These are phyloP conservation scores for Trypanosoma grayi DNA, from an alignment of 208 protist genomes.

Conservation along the genomic window DNA sequence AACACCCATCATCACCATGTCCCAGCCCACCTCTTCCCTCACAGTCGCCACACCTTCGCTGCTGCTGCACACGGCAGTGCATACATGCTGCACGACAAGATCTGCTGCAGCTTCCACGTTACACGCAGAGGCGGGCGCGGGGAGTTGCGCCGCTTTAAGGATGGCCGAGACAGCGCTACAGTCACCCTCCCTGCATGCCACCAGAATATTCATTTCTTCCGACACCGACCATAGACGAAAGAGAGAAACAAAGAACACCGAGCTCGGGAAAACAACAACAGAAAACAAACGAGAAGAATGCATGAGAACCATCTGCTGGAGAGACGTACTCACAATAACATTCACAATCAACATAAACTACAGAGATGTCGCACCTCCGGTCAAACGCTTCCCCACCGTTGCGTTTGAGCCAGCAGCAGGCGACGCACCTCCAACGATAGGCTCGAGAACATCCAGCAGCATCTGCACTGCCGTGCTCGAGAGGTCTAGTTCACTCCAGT, in stretches of 20 bases:
- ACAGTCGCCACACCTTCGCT: neutral
- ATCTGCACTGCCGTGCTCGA: too few relatives aligned
- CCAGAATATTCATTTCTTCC: neutral
- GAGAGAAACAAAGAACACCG: neutral
- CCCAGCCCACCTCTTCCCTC: neutral
- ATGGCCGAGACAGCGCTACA: neutral
- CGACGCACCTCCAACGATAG: too few relatives aligned
- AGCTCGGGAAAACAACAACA: neutral
- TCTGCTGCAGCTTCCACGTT: neutral
- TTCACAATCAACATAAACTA: too few relatives aligned
- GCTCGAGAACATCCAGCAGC: too few relatives aligned
- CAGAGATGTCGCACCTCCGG: too few relatives aligned
- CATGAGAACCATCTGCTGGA: neutral
- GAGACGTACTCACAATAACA: too few relatives aligned
- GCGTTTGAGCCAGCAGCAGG: too few relatives aligned
- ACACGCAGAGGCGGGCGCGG: neutral
- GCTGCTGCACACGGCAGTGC: neutral
- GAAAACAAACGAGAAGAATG: neutral
- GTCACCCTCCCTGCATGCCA: neutral
- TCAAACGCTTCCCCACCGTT: too few relatives aligned
- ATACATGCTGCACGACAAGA: neutral
- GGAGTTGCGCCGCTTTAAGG: neutral
- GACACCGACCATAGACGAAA: neutral
- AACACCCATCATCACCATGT: neutral
- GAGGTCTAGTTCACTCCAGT: too few relatives aligned